Conservation (phyloP, 768 basidiomycete genomes). For the Termitomyces sp. region DNA sequence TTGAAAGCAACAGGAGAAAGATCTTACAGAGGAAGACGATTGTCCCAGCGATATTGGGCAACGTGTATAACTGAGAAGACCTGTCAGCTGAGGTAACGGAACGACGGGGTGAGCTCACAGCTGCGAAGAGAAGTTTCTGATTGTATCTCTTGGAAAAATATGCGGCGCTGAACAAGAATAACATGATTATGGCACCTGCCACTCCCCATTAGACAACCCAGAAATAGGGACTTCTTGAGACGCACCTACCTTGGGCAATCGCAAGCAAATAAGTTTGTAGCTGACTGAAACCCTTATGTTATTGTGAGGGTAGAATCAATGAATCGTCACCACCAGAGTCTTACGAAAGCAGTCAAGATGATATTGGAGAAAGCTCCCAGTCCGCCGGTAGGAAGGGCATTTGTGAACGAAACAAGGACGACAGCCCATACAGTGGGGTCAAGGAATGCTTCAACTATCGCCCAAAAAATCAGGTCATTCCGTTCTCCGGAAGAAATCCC, state of each 20-base stretch:
- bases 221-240: not conserved
- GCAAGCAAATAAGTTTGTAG: constrained; percentile 52
- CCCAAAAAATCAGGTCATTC: not conserved
- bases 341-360: constrained; percentile 42
- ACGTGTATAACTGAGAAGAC: constrained; percentile 33
- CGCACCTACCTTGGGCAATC: constrained; percentile 37
- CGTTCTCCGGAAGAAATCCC: not conserved
- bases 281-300: constrained; percentile 39
- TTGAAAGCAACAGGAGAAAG: not conserved
- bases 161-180: constrained; percentile 39
- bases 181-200: constrained; percentile 35
- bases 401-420: constrained; percentile 42
- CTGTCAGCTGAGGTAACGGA: not conserved
- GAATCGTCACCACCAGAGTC: constrained; percentile 1
- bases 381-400: constrained; percentile 44
- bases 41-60: constrained; percentile 47
- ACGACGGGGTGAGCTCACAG: constrained; percentile 21
- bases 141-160: constrained; percentile 37
- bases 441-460: constrained; percentile 36
- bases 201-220: constrained; percentile 16
- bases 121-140: constrained; percentile 43
- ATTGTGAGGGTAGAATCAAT: not conserved
- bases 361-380: constrained; percentile 52
- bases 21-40: constrained; percentile 40
- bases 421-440: constrained; percentile 47